Evolutionary conservation across 768 basidiomycete species (phyloP).

Genomic region (Paxillus involutus): DNA sequence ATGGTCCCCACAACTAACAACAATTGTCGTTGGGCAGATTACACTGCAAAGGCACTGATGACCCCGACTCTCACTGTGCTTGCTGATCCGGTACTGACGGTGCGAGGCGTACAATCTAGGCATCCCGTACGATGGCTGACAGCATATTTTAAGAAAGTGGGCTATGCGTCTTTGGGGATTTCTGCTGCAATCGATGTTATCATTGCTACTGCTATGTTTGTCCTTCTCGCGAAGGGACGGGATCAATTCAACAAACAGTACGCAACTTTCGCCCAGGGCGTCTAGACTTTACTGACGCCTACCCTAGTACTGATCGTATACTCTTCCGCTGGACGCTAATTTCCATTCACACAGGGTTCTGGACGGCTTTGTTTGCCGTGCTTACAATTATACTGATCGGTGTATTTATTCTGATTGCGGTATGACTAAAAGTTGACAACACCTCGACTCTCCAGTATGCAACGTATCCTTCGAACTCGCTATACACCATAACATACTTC

Average conservation of each 20-base stretch:
- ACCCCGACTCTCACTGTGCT: background rate
- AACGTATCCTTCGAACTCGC: background rate
- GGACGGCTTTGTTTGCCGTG: background rate
- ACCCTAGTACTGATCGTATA: background rate
- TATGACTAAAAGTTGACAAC: background rate
- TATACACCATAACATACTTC: constrained; percentile 9
- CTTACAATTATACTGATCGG: background rate
- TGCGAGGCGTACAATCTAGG: background rate
- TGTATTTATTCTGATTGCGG: too few species aligned
- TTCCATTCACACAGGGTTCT: background rate
- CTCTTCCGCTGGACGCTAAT: background rate
- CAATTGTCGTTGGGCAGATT: background rate
- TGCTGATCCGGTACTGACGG: background rate
- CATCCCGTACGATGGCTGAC: background rate
- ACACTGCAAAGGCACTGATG: background rate
- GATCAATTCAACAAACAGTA: background rate
- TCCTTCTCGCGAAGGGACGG: background rate
- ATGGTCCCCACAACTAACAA: background rate
- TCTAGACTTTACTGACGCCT: background rate
- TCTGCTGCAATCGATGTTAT: background rate
- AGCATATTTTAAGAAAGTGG: background rate
- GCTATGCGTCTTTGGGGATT: background rate
- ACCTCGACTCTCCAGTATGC: background rate
- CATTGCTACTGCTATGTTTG: background rate
- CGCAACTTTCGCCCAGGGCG: background rate